Evolutionary conservation across 1,284 basidiomycete species (phyloP), one percentile per base, ranked within the genome.

Genomic region (Bothia castanella): DNA sequence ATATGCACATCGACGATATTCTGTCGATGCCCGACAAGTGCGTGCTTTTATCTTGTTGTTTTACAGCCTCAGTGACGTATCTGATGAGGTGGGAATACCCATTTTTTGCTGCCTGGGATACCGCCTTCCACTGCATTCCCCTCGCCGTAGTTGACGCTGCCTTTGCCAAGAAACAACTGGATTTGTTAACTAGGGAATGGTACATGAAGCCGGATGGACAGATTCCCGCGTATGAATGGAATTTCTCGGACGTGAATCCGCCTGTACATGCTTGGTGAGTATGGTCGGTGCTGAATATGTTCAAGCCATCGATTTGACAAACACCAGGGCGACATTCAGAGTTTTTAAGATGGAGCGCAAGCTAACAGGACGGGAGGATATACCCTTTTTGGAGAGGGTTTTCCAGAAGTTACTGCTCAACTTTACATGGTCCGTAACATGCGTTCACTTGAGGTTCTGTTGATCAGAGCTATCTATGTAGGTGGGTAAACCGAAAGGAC

Each of bases 401-500:
- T 99, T 99, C 82, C 95, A 98, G 72, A 98, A 99, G 72, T 70
- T 98, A 52, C 74, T 99, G 29, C 75, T 99, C 55, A 98, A 98
- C 73, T 98, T 98, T 64, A 99, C 96, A 34, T 98, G 96, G 88
- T 87, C 48, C 44, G 75, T 68, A 16, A 47, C 21, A 35, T 42
- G 20, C 41, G 19, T 45, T 39, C 17, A 31, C 17, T 23, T n/a
- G 6, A 29, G 14, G 17, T 14, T 38, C 13, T 4, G 17, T 38
- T 49, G 17, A 53, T 53, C 40, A 55, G 29, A 41, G n/a, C 38
- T 17, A 21, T 44, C 47, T 29, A 30, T 30, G 51, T 34, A 89
- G 86, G 86, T 99, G 96, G 96, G 95, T 98, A 32, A 99, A 99
- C 71, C 86, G 96, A 48, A 99, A 99, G 70, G 96, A 99, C 63